Conservation (phyloP, 345 rosid genomes). For the Mercurialis annua region DNA sequence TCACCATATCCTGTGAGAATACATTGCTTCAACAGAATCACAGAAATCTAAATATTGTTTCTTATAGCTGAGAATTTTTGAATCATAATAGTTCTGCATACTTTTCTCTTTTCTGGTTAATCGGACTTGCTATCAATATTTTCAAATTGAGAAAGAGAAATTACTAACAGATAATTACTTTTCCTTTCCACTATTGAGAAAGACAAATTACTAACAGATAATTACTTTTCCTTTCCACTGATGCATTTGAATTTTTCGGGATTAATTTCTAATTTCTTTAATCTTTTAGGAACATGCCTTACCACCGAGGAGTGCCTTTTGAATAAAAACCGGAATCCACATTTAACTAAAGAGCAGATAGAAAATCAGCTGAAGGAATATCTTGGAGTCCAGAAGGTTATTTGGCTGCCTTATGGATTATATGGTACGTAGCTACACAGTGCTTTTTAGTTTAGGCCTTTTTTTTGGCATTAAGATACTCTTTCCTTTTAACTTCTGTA, state of each 20-base stretch:
- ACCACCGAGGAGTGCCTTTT: constrained; percentile 93
- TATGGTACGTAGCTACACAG: constrained; percentile 43
- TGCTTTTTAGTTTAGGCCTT: background rate
- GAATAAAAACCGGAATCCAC: constrained; percentile 79
- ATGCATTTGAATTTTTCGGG: background rate
- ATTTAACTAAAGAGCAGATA: constrained; percentile 67
- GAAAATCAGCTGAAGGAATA: constrained; percentile 71
- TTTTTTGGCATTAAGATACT: background rate
- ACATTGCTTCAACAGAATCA: background rate
- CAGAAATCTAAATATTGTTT: background rate
- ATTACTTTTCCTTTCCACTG: too few species aligned
- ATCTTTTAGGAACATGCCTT: constrained; percentile 73
- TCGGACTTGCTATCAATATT: background rate
- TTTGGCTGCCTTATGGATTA: constrained; percentile 89
- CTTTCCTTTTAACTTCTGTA: background rate
- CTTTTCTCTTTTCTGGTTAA: background rate
- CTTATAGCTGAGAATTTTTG: background rate
- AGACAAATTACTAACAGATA: too few species aligned
- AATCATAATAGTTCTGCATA: background rate
- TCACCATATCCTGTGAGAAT: background rate
- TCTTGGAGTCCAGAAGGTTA: constrained; percentile 63
- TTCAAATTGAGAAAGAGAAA: background rate
- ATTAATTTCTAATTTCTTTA: constrained; percentile 11
- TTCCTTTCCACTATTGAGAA: background rate
- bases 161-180: background rate